Evolutionary conservation across 23 red algal genomes (phyloP), one percentile per base, ranked within the genome.

Genomic region (Rhodosorus marinus): DNA sequence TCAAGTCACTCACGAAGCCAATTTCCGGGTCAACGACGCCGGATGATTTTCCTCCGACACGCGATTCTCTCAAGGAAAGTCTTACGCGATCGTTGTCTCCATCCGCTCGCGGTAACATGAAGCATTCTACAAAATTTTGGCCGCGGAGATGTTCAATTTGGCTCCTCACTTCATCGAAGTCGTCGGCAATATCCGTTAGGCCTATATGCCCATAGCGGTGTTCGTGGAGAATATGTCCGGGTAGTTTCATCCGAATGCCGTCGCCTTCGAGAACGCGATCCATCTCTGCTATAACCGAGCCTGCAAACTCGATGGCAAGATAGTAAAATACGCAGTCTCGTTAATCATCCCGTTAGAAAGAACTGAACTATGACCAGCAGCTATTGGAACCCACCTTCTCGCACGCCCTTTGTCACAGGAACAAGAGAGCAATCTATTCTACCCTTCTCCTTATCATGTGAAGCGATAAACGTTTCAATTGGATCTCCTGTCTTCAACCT

Each of bases 171-270:
- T 62, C 48, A 6, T 75, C 70, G 28, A 75, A 75, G 29, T 75
- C 56, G 43, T 40, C 8, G 2, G 36, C 26, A 43, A 79, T 33
- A 66, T 79, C 73, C 47, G 62, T 68, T 0, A 79, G 48, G 45
- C 48, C 50, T 2, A 79, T 55, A 17, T 54, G 60, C 17, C 60
- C 60, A 61, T 64, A 79, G 21, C 47, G 35, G 3, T 54, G 54
- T 1, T 38, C 32, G 49, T 79, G 3, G 19, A 61, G 31, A 7
- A 53, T 54, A 29, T 47, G 30, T 64, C 73, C 67, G 31, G 73
- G 73, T 23, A 79, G 51, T 23, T 51, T 31, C 22, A 79, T 64
- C 20, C 48, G 53, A 21, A 79, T 30, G 3, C 73, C 73, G 31
- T 42, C 33, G 20, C 59, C 60, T 32, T 61, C 62, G 40, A 38